Base-by-base conservation (phyloP, 2,329 filamentous ascomycete genomes). In the Pyrenochaeta sp. region DNA sequence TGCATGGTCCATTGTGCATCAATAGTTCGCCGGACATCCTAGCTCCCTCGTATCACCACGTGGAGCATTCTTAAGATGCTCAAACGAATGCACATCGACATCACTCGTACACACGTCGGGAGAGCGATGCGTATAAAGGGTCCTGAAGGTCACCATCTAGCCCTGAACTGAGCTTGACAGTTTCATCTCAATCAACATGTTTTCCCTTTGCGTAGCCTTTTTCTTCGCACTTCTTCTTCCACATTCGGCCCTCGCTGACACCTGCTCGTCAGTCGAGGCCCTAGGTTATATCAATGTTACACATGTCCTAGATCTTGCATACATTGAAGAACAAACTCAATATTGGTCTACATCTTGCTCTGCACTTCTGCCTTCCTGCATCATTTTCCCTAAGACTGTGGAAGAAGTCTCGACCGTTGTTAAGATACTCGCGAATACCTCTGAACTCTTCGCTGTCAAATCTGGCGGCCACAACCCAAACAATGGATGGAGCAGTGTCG, bases 351-450 rank as follows among this genome's bases (percentile, higher is more conserved):
- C 68, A 1, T 72, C 71, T 15, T 75, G 72, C 58, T 65, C 64
- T 22, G 71, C 71, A 25, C 65, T 74, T n/a, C 54, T 67, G 13
- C 71, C 73, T 0, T 68, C 66, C 2, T 76, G 73, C 48, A 74
- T 76, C 48, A 65, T 75, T 56, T 71, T 72, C 30, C 71, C 72
- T 2, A 71, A 65, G 22, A 84, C 78, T 34, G 76, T 80, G 0
- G 72, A 80, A 15, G 83, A 88, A 65, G 84, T 88, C 37, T 79
- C 84, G 0, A 77, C 79, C 9, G 79, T 85, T n/a, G 78, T 88
- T 46, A 79, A 78, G 27, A 77, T 83, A 30, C 78, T 88, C 12
- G 56, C 61, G 24, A 67, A 67, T 45, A 69, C 58, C 1, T 79
- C 77, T 7, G 72, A 80, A 34, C 80, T 80, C 46, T 85, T 88